phyloP scores from a whole-genome alignment of 768 basidiomycete species.

The Ephemerocybe angulata region DNA sequence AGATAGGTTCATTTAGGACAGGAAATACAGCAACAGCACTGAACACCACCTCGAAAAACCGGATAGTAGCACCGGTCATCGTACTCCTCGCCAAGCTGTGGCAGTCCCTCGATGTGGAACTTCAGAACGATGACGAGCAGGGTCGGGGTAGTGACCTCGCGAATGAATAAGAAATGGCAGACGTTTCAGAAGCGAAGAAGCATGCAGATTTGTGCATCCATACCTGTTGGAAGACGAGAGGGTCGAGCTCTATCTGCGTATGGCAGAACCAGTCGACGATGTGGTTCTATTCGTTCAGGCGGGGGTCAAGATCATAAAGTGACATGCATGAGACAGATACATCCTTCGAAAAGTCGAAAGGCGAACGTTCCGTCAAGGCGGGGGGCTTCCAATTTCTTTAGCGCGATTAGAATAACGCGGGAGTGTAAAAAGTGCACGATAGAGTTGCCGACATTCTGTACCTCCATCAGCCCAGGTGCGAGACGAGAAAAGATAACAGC shows the following conservation, averaged over 20 bases:
- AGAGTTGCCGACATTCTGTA: slow-evolving; percentile 80
- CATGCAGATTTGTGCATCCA: slow-evolving; percentile 92
- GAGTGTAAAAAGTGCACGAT: slow-evolving; percentile 87
- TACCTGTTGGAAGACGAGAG: slow-evolving; percentile 93
- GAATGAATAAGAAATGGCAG: slow-evolving; percentile 75
- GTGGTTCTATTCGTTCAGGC: slow-evolving; percentile 62
- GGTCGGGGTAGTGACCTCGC: slow-evolving; percentile 73
- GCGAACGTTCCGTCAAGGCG: slow-evolving; percentile 81
- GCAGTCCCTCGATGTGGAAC: slow-evolving; percentile 79
- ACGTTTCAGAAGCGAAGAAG: slow-evolving; percentile 81
- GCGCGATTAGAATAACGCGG: slow-evolving; percentile 67
- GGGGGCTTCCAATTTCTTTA: slow-evolving; percentile 78
- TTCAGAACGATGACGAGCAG: slow-evolving; percentile 86
- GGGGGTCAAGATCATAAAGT: slow-evolving; percentile 70
- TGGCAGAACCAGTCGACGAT: slow-evolving; percentile 81
- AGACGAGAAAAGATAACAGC: slow-evolving; percentile 18
- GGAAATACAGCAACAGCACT: slow-evolving; percentile 76
- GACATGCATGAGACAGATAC: slow-evolving; percentile 78
- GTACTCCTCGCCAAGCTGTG: slow-evolving; percentile 79
- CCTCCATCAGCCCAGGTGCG: slow-evolving; percentile 9
- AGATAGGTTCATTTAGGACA: slow-evolving; percentile 79
- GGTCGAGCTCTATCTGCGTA: slow-evolving; percentile 76
- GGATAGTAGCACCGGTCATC: slow-evolving; percentile 83
- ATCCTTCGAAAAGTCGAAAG: slow-evolving; percentile 82
- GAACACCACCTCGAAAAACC: slow-evolving; percentile 95